Base-by-base conservation (phyloP, 495 filamentous ascomycete genomes). In the Parmelia sp. region DNA sequence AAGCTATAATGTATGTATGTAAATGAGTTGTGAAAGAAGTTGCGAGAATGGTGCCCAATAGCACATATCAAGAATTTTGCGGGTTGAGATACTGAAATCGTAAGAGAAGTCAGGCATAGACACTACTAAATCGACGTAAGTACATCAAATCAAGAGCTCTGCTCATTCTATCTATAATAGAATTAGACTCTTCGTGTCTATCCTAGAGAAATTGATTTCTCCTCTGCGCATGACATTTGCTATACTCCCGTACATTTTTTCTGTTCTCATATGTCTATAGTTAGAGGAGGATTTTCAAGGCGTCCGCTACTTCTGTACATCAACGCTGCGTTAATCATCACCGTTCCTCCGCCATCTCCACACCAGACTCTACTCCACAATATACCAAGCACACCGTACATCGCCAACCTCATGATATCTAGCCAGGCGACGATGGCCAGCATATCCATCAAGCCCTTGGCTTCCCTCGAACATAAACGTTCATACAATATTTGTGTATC, bases 251-350 rank as follows among this genome's bases (percentile, higher is more conserved):
- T n/a, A n/a, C n/a, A n/a, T n/a, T n/a, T n/a, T 14, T 10, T 7
- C 17, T 17, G 47, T 33, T 31, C 39, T 66, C 51, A 76, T 27
- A 77, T 60, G 27, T 80, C 76, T 62, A 87, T 80, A n/a, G 90
- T 78, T 71, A 87, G 82, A 6, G 86, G 81, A 56, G 76, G 73
- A 70, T 90, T 91, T 19, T 78, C 75, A 65, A 94, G 71, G 68
- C 79, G 80, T 6, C 86, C 88, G 14, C 83, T 87, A 59, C 82
- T 84, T 17, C 82, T 79, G 73, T 87, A 83, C 78, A 88, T 88
- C 69, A 90, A 82, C 1, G 89, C 82, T 4, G 90, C 90, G 75
- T 95, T 95, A 12, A 93, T 83, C 82, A 94, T 79, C 70, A 90
- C 72, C 0, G 78, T 80, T 27, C 82, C 83, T 29, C 65, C 73